A percentile compares a stretch with the other conserved stretches of the same genome.
Conservation (phyloP, 257 asterid species). For the Capsicum rhomboideum region DNA sequence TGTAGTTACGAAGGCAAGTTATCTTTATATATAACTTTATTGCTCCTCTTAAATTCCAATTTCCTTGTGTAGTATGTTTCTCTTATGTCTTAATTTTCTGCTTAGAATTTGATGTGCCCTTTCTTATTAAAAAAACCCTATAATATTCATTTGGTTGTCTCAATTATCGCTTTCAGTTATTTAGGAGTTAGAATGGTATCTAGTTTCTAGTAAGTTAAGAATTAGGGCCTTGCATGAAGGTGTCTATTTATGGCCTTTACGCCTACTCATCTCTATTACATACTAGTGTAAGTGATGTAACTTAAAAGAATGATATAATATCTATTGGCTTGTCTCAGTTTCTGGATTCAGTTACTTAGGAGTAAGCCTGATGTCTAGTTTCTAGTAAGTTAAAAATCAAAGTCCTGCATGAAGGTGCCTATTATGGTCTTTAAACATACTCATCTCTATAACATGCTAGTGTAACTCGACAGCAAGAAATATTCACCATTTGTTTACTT, state of each 20-base stretch:
- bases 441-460: background rate
- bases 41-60: background rate
- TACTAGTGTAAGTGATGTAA: background rate
- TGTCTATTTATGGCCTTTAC: background rate
- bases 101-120: background rate
- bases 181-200: background rate
- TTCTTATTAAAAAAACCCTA: background rate
- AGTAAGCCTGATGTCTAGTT: background rate
- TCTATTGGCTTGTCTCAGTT: background rate
- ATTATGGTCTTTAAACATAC: background rate
- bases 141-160: background rate
- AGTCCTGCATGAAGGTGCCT: background rate
- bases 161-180: background rate
- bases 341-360: background rate
- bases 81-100: background rate
- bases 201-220: background rate
- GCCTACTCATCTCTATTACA: background rate
- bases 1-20: conserved; percentile 83
- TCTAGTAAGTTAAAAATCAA: background rate
- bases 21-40: background rate
- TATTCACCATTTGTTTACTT: background rate
- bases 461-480: background rate
- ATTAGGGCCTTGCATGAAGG: background rate
- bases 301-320: background rate
- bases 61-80: background rate